Evolutionary conservation across 257 asterid genomes (phyloP), one percentile per base, ranked within the genome.

Genomic region (Solanum chiquidenum): DNA sequence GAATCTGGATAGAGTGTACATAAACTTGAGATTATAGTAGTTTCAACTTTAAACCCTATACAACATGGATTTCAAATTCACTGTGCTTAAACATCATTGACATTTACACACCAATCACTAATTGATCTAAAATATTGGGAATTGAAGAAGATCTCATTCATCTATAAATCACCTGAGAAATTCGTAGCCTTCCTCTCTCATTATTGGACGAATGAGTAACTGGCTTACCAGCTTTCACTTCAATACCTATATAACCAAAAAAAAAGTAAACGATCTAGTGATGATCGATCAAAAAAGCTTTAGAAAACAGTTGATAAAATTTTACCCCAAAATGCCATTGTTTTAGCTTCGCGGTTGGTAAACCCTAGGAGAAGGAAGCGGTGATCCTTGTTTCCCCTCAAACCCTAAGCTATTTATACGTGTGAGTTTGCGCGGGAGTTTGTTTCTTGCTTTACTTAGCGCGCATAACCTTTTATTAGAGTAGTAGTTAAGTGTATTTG

Each of bases 291-390:
- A 75, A 7, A 34, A 25, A 68, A 46, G 9, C 68, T 34, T 75
- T 23, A 25, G n/a, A 40, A 29, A 35, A 85, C 16, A 25, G n/a
- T 23, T 52, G 11, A 76, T 12, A 83, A 60, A 23, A 52, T 76
- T 93, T 83, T 29, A 93, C 96, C 98, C 98, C 96, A 94, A 90
- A 94, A 94, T 87, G 94, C 92, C 98, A 93, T 93, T 83, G 25
- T 35, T 80, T 55, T 1, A 35, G 75, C 76, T 60, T 55, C 83
- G 34, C 49, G n/a, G 77, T 49, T 3, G 27, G 38, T 38, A 37
- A 91, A 88, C 91, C 93, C 91, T 89, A 89, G 83, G 68, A n/a
- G 86, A 16, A 82, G 85, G 84, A 79, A 42, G 84, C n/a, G 64
- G n/a, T 16, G 84, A 44, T 79, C 64, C 14, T 82, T 38, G 35